Base-by-base conservation (phyloP, 1,284 basidiomycete species). In the Schizophyllum commune region DNA sequence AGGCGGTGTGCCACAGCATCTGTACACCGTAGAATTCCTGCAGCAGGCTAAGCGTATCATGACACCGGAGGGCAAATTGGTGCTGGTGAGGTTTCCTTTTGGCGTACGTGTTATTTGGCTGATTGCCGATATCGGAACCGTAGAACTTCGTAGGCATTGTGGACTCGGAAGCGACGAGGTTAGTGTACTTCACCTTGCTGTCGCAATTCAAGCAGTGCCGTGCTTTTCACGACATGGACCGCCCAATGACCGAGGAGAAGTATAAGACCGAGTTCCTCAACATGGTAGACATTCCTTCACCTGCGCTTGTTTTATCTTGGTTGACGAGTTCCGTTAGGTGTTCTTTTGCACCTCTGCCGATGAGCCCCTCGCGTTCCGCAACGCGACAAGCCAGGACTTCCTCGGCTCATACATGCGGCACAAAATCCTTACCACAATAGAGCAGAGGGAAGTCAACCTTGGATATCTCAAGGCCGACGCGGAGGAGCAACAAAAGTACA, bases 1-100 rank as follows among this genome's bases (percentile, higher is more conserved):
- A 1, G 94, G 94, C 3, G 83, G 83, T 22, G 85, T 96, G 4
- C 92, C 22, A 32, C 77, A 85, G 17, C 86, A 92, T 68, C 75
- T 97, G 53, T 96, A 90, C 73, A 91, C 93, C 0, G 58, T 80
- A 22, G 86, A 93, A 65, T 95, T 95, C 69, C 96, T 92, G 91
- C 64, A 77, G 47, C 84, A 86, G 60, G 71, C 95, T 56, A 86
- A 84, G 67, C 69, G 71, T 4, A 70, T 88, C 19, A 79, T 96
- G 70, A 79, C 81, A n/a, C 75, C 81, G 0, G 84, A 91, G 59
- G 94, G 91, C 1, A 77, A 94, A 5, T 73, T 96, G 9, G 91
- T 85, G 9, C 85, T 96, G 67, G 92, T 95, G 66, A 74, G 87
- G 52, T 58, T n/a, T 55, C 2, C 52, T 47, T 57, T 59, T 54